phyloP scores from a whole-genome alignment of 192 early-diverging fungal species.

The Coemansia sp. region DNA sequence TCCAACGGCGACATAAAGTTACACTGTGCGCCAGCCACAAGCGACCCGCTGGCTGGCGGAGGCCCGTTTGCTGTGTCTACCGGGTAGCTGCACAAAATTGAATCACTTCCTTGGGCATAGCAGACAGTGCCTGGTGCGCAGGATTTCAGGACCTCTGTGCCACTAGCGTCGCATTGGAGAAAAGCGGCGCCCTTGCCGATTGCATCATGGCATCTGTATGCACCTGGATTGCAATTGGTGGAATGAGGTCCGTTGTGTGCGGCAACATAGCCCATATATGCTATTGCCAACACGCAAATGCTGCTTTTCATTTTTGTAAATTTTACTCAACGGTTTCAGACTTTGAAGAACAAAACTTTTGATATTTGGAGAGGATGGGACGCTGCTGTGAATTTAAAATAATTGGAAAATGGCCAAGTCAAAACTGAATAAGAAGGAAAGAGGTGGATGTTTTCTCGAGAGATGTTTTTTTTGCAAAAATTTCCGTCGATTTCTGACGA shows the following conservation, averaged over 20 bases:
- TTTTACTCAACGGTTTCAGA: too few relatives aligned
- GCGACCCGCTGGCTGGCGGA: conserved; percentile 12
- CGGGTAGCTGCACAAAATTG: conserved; percentile 43
- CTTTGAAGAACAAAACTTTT: too few relatives aligned
- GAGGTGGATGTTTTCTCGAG: too few relatives aligned
- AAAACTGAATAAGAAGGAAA: too few relatives aligned
- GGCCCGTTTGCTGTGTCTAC: conserved; percentile 25
- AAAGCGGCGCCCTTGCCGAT: conserved; percentile 37
- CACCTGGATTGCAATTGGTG: conserved; percentile 25
- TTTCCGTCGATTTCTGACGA: background rate
- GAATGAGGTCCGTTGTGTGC: background rate
- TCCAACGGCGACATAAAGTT: conserved; percentile 31
- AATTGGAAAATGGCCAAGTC: too few relatives aligned
- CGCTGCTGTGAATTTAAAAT: too few relatives aligned
- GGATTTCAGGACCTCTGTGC: conserved; percentile 29
- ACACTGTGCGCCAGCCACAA: conserved; percentile 33
- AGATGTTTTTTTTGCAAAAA: background rate
- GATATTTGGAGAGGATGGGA: too few relatives aligned
- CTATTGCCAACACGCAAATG: background rate
- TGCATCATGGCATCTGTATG: conserved; percentile 32
- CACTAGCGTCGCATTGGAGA: conserved; percentile 36
- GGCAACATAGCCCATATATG: background rate
- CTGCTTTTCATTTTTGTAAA: conserved; percentile 1
- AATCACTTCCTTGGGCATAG: conserved; percentile 31
- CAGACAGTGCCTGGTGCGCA: conserved; percentile 51